Evolutionary conservation across 2,329 filamentous ascomycete species (phyloP), one percentile per base, ranked within the genome.

Genomic region (Seiridium cupressi): DNA sequence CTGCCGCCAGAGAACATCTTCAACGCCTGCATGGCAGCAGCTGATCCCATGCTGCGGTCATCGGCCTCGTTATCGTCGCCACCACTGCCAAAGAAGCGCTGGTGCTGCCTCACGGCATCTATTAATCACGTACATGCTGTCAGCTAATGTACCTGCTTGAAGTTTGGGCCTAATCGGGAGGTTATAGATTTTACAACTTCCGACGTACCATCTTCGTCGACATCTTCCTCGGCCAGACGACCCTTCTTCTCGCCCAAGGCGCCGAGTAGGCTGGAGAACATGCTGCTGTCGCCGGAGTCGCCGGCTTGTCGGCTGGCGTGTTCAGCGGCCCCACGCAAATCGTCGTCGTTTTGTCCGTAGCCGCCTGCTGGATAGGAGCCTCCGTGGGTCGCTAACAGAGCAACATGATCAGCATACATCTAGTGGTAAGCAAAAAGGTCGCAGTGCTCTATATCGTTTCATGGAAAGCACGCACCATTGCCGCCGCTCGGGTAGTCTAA

Each of bases 21-120:
- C 65, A 93, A 74, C 0, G 91, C 91, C 74, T 93, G 89, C 84
- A 93, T 87, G 18, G 91, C 92, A 62, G 91, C 91, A 57, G 93
- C 89, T 68, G 81, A 77, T 69, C 93, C 91, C 74, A 85, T 86
- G 70, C 75, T 81, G 63, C 74, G 74, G 55, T 81, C 77, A 59
- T 83, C 79, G 44, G 81, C 77, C 66, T 80, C 69, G 66, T 76
- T 73, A 40, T 79, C 74, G 59, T 80, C 74, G 34, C 80, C 76
- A 18, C 80, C 77, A 31, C 18, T 26, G 18, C 83, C 84, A 71
- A 93, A 96, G 69, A 89, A 85, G 61, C 89, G 83, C 77, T 93
- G 84, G 78, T 97, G 92, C 65, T 90, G 85, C 66, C 84, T 80
- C 31, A 94, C 84, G 18, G 90, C 89, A 62, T 91, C 84, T 85